phyloP scores from a whole-genome alignment of 176 grass and related monocot species.

The Cocos nucifera region DNA sequence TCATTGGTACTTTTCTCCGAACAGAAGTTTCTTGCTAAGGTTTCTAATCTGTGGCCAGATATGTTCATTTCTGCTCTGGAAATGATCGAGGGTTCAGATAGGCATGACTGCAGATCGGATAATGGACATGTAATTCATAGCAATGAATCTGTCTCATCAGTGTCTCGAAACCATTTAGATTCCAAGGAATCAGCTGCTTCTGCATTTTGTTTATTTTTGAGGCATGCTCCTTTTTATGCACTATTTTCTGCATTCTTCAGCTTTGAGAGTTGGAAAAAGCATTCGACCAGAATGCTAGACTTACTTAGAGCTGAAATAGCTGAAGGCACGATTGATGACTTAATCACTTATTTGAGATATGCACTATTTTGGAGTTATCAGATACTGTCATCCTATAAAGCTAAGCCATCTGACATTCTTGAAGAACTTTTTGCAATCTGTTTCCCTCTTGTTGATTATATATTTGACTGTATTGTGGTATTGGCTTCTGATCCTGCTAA shows the following conservation, averaged over 20 bases:
- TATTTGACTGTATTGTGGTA: slow-evolving; percentile 44
- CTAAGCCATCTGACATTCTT: slow-evolving; percentile 43
- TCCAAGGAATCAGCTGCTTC: slow-evolving; percentile 33
- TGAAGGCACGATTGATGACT: slow-evolving; percentile 37
- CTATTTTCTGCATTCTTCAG: slow-evolving; percentile 57
- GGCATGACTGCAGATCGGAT: slow-evolving; percentile 11
- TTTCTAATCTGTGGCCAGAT: slow-evolving; percentile 45
- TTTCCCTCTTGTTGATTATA: slow-evolving; percentile 56
- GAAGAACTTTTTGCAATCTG: slow-evolving; percentile 46
- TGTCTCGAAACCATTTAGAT: slow-evolving; percentile 16
- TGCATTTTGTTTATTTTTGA: slow-evolving; percentile 55
- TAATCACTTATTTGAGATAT: slow-evolving; percentile 49
- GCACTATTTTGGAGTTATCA: slow-evolving; percentile 70
- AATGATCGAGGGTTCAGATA: slow-evolving; percentile 26
- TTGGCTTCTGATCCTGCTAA: slow-evolving; percentile 22
- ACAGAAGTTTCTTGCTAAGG: slow-evolving; percentile 62
- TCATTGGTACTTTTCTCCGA: slow-evolving; percentile 65
- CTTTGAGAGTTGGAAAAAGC: slow-evolving; percentile 23
- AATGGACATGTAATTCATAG: neutral
- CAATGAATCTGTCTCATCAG: neutral
- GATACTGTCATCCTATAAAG: slow-evolving; percentile 41
- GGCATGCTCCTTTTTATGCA: slow-evolving; percentile 50
- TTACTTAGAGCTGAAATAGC: slow-evolving; percentile 60
- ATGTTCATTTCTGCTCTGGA: slow-evolving; percentile 39
- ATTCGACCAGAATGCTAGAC: slow-evolving; percentile 26